phyloP scores from a whole-genome alignment of 2,329 filamentous ascomycete genomes.

The Diaporthe citriasiana region DNA sequence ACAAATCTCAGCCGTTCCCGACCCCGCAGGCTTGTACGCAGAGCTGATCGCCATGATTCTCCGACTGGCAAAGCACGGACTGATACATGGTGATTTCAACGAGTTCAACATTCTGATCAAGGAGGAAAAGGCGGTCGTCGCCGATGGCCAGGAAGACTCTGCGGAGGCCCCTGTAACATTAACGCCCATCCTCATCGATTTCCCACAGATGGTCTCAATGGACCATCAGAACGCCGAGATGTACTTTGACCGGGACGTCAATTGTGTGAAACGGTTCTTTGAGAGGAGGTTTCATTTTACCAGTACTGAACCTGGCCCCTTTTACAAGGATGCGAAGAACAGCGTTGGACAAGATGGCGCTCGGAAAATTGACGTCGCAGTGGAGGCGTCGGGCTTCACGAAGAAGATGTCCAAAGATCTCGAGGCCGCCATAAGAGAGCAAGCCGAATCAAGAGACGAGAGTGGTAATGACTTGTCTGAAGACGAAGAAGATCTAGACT shows the following conservation, averaged over 20 bases:
- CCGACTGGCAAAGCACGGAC: conserved; percentile 83
- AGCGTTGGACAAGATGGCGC: conserved; percentile 74
- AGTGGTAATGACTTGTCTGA: conserved; percentile 54
- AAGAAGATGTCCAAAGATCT: conserved; percentile 97
- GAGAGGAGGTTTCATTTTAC: conserved; percentile 89
- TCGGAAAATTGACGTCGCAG: conserved; percentile 84
- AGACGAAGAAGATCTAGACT: conserved; percentile 50
- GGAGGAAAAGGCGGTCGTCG: conserved; percentile 67
- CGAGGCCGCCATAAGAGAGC: conserved; percentile 89
- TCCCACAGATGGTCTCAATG: conserved; percentile 97
- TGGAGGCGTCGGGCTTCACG: conserved; percentile 94
- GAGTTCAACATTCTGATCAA: conserved; percentile 98
- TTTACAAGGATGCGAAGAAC: conserved; percentile 87
- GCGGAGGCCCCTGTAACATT: conserved; percentile 61
- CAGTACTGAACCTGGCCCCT: conserved; percentile 84
- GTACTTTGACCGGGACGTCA: conserved; percentile 97
- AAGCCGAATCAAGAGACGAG: conserved; percentile 66
- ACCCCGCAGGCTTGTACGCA: conserved; percentile 89
- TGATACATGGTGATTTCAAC: conserved; percentile 99
- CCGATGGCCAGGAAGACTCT: conserved; percentile 53
- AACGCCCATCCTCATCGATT: conserved; percentile 92
- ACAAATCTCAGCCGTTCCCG: conserved; percentile 86
- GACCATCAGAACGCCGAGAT: conserved; percentile 94
- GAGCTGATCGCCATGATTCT: conserved; percentile 91
- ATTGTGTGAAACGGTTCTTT: conserved; percentile 96